Evolutionary conservation across 164 flowering plant species (phyloP), one percentile per base, ranked within the genome.

Genomic region (Vitis rotundifolia): DNA sequence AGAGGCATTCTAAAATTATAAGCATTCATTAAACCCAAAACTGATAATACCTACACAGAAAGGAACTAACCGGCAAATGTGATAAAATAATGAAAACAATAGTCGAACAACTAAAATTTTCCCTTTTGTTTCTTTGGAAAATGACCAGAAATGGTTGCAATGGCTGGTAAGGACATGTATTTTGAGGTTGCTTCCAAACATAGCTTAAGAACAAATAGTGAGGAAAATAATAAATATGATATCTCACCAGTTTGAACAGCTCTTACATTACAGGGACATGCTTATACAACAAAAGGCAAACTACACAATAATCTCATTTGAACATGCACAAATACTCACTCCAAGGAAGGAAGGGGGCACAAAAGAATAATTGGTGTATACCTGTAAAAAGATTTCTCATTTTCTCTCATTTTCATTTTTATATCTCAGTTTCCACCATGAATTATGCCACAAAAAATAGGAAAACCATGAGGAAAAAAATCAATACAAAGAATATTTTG

Each of bases 401-500:
- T 58, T 59, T 16, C 13, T 31, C 59, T 56, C 14, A 5, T 48
- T 22, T 61, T 37, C 61, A 51, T 28, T 14, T 2, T 71, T 71
- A 8, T 19, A 50, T 44, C 22, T 49, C 49, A 61, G 44, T 61
- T 48, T 67, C 28, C 44, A 49, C 14, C 9, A 47, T 11, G 10
- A 60, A 62, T 70, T 81, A 92, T 64, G 98, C 98, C 72, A 93
- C 96, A 80, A 93, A 93, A 78, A 91, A 89, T 76, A 93, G 76
- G 83, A 93, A 93, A 75, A 92, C 77, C 94, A 91, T 88, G 67
- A 93, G 89, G 76, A 93, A 93, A 64, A 86, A 85, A 71, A 93
- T 73, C 73, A 93, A 75, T 69, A 91, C 93, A 84, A 91, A 88
- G 83, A 93, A 93, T 75, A 93, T 93, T 81, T 93, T 93, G 85